Evolutionary conservation across 2,329 filamentous ascomycete species (phyloP).

Genomic region (Alternaria incomplexa): DNA sequence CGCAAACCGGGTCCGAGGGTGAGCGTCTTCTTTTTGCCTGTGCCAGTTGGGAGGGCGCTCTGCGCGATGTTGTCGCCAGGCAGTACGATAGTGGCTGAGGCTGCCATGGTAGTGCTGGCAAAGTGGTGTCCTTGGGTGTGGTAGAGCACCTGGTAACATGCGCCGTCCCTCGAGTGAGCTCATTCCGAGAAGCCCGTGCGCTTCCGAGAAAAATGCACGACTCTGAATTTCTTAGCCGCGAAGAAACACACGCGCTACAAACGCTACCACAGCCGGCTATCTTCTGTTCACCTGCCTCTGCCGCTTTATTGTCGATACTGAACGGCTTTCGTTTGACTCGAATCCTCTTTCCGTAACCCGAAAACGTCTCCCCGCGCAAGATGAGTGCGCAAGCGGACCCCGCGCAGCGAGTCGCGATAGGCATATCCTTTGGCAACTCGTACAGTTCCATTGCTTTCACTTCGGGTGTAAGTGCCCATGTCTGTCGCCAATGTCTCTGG

Average conservation of each 20-base stretch:
- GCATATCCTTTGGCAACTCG: constrained; percentile 96
- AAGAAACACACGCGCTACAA: constrained; percentile 8
- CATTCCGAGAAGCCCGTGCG: constrained; percentile 18
- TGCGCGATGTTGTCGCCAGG: constrained; percentile 79
- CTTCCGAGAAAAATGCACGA: constrained; percentile 19
- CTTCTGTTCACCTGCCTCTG: background rate
- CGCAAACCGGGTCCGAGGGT: constrained; percentile 85
- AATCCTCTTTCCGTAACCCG: background rate
- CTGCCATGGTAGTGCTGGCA: constrained; percentile 56
- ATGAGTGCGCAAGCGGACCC: constrained; percentile 61
- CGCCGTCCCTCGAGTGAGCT: constrained; percentile 16
- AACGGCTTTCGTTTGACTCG: background rate
- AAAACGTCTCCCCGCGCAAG: constrained; percentile 11
- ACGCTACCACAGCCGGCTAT: background rate
- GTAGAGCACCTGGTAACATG: constrained; percentile 4
- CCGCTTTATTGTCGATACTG: background rate
- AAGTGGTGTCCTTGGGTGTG: constrained; percentile 1
- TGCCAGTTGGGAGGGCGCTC: constrained; percentile 68
- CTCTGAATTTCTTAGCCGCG: constrained; percentile 31
- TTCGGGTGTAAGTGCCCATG: constrained; percentile 58
- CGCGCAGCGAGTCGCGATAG: constrained; percentile 74
- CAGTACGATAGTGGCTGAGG: constrained; percentile 69
- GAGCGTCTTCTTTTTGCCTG: constrained; percentile 69
- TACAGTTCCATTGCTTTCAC: constrained; percentile 97
- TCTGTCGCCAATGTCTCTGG: too few species aligned